Base-by-base conservation (phyloP, 1,139 yeast genomes). In the Candida albicans region DNA sequence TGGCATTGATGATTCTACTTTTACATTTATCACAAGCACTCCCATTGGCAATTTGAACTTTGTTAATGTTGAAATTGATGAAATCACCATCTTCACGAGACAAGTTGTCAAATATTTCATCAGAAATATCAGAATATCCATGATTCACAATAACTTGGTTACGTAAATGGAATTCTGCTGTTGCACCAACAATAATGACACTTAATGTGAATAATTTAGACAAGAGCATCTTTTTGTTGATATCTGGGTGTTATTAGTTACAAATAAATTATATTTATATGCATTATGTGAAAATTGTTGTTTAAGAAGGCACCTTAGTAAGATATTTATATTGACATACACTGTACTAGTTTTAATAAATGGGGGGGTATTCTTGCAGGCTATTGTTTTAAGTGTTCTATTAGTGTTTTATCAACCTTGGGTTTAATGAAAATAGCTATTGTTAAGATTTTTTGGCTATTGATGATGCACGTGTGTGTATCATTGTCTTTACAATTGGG, bases 11-110 rank as follows among this genome's bases (percentile, higher is more conserved):
- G 43, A 70, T 53, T 47, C 63, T 66, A 51, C 67, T 51, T 52
- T 70, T 70, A 53, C 76, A 70, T 29, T 58, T 50, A 41, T 62
- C 66, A 51, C 76, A 70, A 33, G 55, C 53, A 14, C 68, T 51
- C 11, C 69, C 68, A 42, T 62, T 62, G 53, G 50, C 57, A 12
- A 43, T 45, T 18, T 59, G 55, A 48, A 66, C 61, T 34, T 53
- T 46, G 24, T 49, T 51, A 18, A 67, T 53, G 44, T 68, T 65
- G 28, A 48, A 49, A 40, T 55, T 57, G 46, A 70, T 60, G 45
- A 59, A 70, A 44, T 70, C 72, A 10, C 49, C 51, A 33, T 69
- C 72, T 4, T 52, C 41, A 24, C 46, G 53, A n/a, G 60, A 47
- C 44, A 70, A 62, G 32, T 57, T 55, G 6, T 50, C 51, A 45